Evolutionary conservation across 2,329 filamentous ascomycete genomes (phyloP), one percentile per base, ranked within the genome.

Genomic region (Bipolaris sorokiniana): DNA sequence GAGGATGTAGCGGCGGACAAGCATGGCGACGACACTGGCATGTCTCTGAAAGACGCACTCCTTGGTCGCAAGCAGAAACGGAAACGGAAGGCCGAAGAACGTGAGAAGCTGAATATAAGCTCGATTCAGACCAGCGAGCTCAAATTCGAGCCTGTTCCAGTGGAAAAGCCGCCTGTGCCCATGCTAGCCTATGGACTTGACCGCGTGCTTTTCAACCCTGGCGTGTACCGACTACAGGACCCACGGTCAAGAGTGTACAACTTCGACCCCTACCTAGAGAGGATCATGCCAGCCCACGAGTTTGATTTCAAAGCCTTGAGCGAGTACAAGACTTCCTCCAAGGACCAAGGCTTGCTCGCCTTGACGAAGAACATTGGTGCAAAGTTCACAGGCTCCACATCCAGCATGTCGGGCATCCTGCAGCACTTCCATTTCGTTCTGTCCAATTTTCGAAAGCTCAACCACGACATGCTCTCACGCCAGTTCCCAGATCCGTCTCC

Each of bases 331-430:
- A 97, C 93, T 0, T 97, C 95, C 0, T 98, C 94, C 9, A 88
- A 90, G 72, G 95, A 99, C 72, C 77, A 79, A 5, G 86, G 83
- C 4, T 82, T 99, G 11, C 83, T 88, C n/a, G 74, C 82, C 1
- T 84, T 95, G 40, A 90, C 91, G 1, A 81, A 82, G 48, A 77
- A 86, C 51, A 77, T 90, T 58, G 79, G 82, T 11, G 92, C 88
- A 74, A 96, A 90, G 71, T 99, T 96, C 72, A 89, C 92, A 10
- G 95, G 95, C 9, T 99, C 95, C 11, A 98, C 95, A 0, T 99
- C 95, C 1, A 98, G 94, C 77, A 97, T 97, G 92, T 97, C 94
- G 1, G 82, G 88, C 2, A 87, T 90, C 48, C 82, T 99, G 42
- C 85, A 89, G 2, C 96, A 99, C 69, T 97, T 99, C 71, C 95